These are phyloP conservation scores for Aspergillus felis DNA, from an alignment of 2,329 filamentous ascomycete genomes.

Conservation along the genomic window DNA sequence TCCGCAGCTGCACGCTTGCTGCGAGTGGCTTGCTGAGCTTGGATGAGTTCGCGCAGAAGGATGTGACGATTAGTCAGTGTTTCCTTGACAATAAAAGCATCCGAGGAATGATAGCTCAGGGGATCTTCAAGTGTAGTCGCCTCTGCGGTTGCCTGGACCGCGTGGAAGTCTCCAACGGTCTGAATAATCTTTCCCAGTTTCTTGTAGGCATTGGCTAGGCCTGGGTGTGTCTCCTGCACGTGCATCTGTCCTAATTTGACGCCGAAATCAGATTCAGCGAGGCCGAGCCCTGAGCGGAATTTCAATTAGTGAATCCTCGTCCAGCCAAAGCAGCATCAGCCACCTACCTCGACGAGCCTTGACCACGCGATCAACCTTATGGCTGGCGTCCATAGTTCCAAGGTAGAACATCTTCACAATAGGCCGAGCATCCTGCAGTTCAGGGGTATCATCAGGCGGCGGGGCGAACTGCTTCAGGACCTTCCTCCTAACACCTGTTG, in stretches of 20 bases:
- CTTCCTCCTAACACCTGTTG: conserved; percentile 90
- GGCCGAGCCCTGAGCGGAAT: conserved; percentile 65
- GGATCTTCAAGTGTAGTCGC: conserved; percentile 92
- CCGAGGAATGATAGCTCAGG: conserved; percentile 88
- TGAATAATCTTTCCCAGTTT: conserved; percentile 94
- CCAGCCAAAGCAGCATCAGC: not conserved
- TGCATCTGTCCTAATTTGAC: conserved; percentile 84
- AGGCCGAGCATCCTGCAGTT: conserved; percentile 83
- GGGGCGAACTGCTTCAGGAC: conserved; percentile 98
- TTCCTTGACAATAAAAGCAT: conserved; percentile 97
- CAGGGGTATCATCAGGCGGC: conserved; percentile 92
- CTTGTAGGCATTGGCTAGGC: conserved; percentile 83
- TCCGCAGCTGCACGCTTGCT: conserved; percentile 83
- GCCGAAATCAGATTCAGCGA: conserved; percentile 89
- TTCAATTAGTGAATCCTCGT: conserved; percentile 2
- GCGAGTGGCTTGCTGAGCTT: conserved; percentile 81
- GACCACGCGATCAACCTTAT: conserved; percentile 92
- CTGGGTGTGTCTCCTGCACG: conserved; percentile 84
- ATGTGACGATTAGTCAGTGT: conserved; percentile 97
- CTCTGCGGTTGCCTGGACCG: conserved; percentile 93
- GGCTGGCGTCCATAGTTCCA: conserved; percentile 91
- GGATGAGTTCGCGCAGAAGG: conserved; percentile 83
- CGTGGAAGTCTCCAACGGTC: conserved; percentile 89
- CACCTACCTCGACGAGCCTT: conserved; percentile 79
- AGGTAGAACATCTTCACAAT: conserved; percentile 95